Percentiles rank a stretch among this genome's conserved stretches.
phyloP scores from a whole-genome alignment of 176 grass and related monocot genomes.

The Ananas comosus region DNA sequence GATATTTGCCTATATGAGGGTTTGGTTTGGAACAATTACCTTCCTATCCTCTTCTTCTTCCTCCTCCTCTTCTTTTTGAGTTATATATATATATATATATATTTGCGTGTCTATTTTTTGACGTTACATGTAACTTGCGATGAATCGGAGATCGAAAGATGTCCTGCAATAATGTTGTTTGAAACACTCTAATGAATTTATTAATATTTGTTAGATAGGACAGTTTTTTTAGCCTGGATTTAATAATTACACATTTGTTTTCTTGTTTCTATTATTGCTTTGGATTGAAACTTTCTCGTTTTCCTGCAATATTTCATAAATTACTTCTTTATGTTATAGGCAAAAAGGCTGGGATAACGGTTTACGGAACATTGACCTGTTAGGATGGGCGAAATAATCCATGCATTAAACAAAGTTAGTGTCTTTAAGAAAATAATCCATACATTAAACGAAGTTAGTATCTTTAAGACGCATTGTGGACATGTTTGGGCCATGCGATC shows the following conservation, averaged over 20 bases:
- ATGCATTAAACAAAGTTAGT: too few species aligned
- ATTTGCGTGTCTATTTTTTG: neutral
- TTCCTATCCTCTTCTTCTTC: neutral
- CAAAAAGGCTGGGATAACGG: too few species aligned
- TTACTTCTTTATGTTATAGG: too few species aligned
- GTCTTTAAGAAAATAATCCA: too few species aligned
- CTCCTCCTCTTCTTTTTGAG: neutral
- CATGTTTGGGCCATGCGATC: too few species aligned
- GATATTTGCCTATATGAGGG: constrained; percentile 32
- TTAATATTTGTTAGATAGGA: neutral
- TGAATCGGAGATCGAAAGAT: neutral
- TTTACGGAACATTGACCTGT: too few species aligned
- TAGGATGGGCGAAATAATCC: too few species aligned
- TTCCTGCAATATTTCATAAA: neutral
- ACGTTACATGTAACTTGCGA: neutral
- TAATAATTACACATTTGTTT: neutral
- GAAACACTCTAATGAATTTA: neutral
- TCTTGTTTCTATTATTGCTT: neutral
- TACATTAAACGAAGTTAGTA: too few species aligned
- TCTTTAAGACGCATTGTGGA: too few species aligned
- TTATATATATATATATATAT: constrained; percentile 8
- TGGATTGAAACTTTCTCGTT: neutral
- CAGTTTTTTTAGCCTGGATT: neutral
- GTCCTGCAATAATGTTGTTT: constrained; percentile 2
- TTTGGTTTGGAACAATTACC: neutral